Base-by-base conservation (phyloP, 1,284 basidiomycete genomes). In the Leccinum subspadiceum region DNA sequence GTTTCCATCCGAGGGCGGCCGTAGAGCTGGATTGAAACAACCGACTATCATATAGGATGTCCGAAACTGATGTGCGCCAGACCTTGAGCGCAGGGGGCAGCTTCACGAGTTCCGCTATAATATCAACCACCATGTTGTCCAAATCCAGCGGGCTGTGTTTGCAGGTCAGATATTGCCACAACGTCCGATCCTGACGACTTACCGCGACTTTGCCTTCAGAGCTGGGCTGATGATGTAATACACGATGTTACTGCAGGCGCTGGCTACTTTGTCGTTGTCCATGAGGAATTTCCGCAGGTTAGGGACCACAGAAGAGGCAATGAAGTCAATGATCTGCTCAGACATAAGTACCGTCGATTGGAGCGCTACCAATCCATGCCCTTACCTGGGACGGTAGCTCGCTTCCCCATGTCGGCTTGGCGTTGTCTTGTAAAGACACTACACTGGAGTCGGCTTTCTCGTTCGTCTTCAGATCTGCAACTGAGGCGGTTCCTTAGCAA, bases 171-270 rank as follows among this genome's bases (percentile, higher is more conserved):
- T 49, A 61, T 44, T 24, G 29, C 29, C 12, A 9, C 7, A 5
- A 20, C 4, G 15, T 26, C 4, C 20, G 39, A 33, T 49, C 54
- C 54, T 29, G 37, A 54, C 26, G 8, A 65, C 77, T 58, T 62
- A 90, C 91, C 82, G 86, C 53, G 83, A 73, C 67, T 87, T 88
- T 22, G 84, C 83, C 70, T 91, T 90, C 73, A 95, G 75, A 0
- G 89, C 86, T 1, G 97, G 94, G 35, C 81, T 85, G 35, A 98
- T 79, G 50, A 98, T 85, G 70, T 93, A 94, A 68, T 96, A 93
- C 7, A 93, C 82, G 31, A 98, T 86, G 66, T 92, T 94, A 44
- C 82, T 87, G 72, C 93, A 96, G 2, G 89, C 83, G 9, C 84
- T 81, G 6, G 85, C 76, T 9, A 96, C 82, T 72, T 89, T 93